Base-by-base conservation (phyloP, 352 stramenopile genomes). In the Phytopythium kandeliae region DNA sequence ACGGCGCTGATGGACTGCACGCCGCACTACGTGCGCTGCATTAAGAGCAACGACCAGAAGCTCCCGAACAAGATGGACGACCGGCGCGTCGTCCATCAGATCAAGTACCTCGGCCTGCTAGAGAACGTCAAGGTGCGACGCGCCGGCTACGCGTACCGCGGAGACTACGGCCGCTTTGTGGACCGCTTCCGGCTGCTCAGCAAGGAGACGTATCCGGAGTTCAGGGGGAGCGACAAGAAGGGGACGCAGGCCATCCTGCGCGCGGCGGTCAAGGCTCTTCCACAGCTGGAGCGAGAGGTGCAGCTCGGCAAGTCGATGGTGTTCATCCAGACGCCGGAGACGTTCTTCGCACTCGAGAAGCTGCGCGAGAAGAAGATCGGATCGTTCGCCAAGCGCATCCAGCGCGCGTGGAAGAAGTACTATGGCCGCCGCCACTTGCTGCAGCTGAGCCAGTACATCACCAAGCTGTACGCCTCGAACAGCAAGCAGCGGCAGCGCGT, bases 21-120 rank as follows among this genome's bases (percentile, higher is more conserved):
- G 22, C 89, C 87, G 55, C 84, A 95, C 50, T 96, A 97, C 44
- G 85, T 96, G 44, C 84, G 86, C n/a, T 96, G 85, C 52, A 95
- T 97, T 53, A 96, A 97, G 60, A 91, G 83, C 4, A 97, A 97
- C 54, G 88, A 96, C 56, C 72, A 93, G 38, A 96, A 96, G 44
- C 72, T 87, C 35, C 48, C 85, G 6, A 87, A 92, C 58, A 76
- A 83, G 41, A 85, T 95, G 54, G 83, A 97, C 47, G 84, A 91
- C 33, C 73, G 86, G 9, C 84, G 88, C 17, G 85, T 95, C 11
- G 48, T 92, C 19, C 85, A 95, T 51, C 85, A 95, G 58, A 93
- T 93, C 58, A 87, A 95, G 54, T 95, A 95, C 43, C 58, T 95
- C 30, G 85, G 85, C 30, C 57, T 95, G 48, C 67, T 95, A 31